Percentiles rank a stretch among this genome's conserved stretches.
Evolutionary conservation across 345 rosid species (phyloP).

Genomic region (Nasturtium officinale): DNA sequence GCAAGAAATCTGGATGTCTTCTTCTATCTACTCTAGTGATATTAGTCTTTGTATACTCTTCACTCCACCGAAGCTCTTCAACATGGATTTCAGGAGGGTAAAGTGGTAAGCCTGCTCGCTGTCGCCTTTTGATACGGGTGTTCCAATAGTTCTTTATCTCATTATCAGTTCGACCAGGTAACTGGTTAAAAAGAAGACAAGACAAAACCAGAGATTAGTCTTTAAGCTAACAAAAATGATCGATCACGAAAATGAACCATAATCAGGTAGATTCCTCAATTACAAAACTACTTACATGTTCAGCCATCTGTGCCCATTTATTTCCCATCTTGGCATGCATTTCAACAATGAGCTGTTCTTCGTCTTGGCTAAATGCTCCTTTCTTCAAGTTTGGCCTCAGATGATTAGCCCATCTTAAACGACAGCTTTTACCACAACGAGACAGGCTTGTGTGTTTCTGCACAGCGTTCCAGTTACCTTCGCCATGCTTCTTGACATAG

Average conservation of each 20-base stretch:
- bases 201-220: not conserved
- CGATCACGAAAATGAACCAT: not conserved
- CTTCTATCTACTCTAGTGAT: conserved; percentile 48
- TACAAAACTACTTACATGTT: conserved; percentile 60
- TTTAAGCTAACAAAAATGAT: not conserved
- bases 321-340: conserved; percentile 96
- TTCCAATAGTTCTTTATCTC: conserved; percentile 99
- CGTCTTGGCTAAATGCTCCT: conserved; percentile 91
- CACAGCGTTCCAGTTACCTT: conserved; percentile 96
- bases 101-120: conserved; percentile 93
- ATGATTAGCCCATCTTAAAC: conserved; percentile 97
- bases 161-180: conserved; percentile 99
- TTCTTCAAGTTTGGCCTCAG: conserved; percentile 96
- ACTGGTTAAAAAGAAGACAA: conserved; percentile 46
- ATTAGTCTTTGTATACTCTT: conserved; percentile 46
- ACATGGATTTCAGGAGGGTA: conserved; percentile 80
- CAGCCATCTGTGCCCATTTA: conserved; percentile 99
- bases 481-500: conserved; percentile 93
- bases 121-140: conserved; percentile 91
- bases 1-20: conserved; percentile 63
- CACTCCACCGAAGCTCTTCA: conserved; percentile 65
- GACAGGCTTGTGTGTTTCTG: conserved; percentile 84
- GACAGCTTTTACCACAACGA: conserved; percentile 99
- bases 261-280: conserved; percentile 4
- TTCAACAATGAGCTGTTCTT: conserved; percentile 85